Evolutionary conservation across 176 grass and related monocot species (phyloP), one percentile per base, ranked within the genome.

Genomic region (Bromus sterilis): DNA sequence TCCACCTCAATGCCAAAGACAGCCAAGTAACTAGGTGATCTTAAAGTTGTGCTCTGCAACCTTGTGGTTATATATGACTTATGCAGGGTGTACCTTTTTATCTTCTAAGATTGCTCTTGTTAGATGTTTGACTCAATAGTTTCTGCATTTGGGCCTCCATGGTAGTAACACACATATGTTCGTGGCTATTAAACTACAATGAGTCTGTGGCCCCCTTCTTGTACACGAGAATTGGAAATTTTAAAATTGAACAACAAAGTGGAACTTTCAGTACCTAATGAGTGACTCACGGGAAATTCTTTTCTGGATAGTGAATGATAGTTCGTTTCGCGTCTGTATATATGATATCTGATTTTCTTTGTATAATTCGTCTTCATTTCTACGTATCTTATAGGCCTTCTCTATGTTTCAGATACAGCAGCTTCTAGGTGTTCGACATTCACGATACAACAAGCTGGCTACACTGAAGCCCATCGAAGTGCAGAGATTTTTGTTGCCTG

Each of bases 371-470:
- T 82, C 32, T 18, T 66, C 5, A 12, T 44, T 78, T 39, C 5
- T 76, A 7, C 59, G 36, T 55, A 73, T 59, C 78, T 86, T 24
- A 89, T 34, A 39, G 31, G 33, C 33, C 21, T 66, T 74, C 46
- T 76, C 58, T 83, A 78, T 71, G 20, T 95, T 85, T 83, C 83
- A 95, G 96, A 95, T 95, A 76, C 91, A 95, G 70, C 84, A 95
- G 66, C 74, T 93, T 74, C 81, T 99, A 79, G 89, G 96, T 43
- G 80, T 95, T 48, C 56, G 55, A 49, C 82, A 23, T 64, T 75
- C 80, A 29, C 81, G 66, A 32, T 78, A 86, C 84, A 85, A 78
- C 26, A 99, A 91, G 85, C 66, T 89, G 56, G 89, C 77, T 82
- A 82, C 82, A 72, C 65, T 44, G 72, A 87, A 70, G 20, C 57